Conservation (phyloP, 345 rosid genomes). For the Rhodamnia rubescens region DNA sequence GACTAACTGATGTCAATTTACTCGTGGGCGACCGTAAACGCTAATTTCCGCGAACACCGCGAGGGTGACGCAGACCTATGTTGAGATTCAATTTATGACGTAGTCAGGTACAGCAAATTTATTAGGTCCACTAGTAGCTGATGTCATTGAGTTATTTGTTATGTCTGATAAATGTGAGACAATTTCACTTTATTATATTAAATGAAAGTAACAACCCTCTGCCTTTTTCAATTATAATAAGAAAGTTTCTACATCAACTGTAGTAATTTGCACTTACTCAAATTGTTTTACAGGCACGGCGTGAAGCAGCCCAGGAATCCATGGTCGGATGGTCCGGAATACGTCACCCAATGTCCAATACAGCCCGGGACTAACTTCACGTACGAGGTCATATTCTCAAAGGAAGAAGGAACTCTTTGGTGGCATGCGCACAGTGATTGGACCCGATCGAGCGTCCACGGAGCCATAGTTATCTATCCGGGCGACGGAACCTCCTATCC, state of each 20-base stretch:
- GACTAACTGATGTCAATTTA: not conserved
- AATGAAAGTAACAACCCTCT: not conserved
- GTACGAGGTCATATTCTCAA: conserved; percentile 1
- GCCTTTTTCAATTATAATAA: not conserved
- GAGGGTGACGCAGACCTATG: not conserved
- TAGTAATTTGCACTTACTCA: not conserved
- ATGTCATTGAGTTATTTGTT: not conserved
- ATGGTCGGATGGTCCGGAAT: conserved; percentile 16
- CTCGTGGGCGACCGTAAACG: not conserved
- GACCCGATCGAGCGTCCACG: conserved; percentile 10
- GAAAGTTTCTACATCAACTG: not conserved
- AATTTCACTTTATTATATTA: not conserved
- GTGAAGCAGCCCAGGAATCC: conserved; percentile 9
- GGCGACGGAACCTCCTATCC: not conserved
- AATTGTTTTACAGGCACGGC: not conserved
- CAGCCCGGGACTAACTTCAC: conserved; percentile 4
- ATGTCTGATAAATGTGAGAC: not conserved
- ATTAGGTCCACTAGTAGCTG: not conserved
- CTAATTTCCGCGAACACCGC: not conserved
- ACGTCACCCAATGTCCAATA: conserved; percentile 13
- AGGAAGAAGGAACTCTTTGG: conserved; percentile 15
- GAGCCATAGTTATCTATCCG: conserved; percentile 5
- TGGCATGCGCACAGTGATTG: conserved; percentile 11
- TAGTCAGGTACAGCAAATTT: not conserved
- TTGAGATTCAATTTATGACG: not conserved